Base-by-base conservation (phyloP, 768 basidiomycete species). In the Inosperma sp. region DNA sequence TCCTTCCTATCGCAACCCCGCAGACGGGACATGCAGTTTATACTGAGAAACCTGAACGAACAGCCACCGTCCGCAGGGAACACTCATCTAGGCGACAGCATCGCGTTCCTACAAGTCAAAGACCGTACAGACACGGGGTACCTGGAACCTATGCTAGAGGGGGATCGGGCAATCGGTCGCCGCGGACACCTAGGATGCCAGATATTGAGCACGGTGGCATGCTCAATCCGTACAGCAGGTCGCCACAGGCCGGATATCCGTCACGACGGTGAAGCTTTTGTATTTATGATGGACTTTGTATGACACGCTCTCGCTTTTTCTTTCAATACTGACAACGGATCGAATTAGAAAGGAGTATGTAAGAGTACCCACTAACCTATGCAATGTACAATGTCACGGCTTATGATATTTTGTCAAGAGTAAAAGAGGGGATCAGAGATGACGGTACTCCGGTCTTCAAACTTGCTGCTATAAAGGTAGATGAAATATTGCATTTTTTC, bases 191-290 rank as follows among this genome's bases (percentile, higher is more conserved):
- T 25, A 27, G 6, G 61, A 59, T 51, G 62, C 66, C 53, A 17
- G 68, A 70, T 49, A 67, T 73, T 25, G 72, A 73, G 54, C 70
- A 68, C 51, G 72, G 72, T 30, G 68, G 66, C 29, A 73, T 75
- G 72, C 62, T 68, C 45, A 73, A 75, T 52, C 72, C 74, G 1
- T 71, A 72, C 49, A 58, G 64, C 44, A 56, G 48, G 54, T 33
- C 61, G 17, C 63, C 61, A n/a, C n/a, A n/a, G n/a, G n/a, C n/a
- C 27, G 51, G 48, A 5, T 17, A 51, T 26, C 31, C 55, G 35
- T 51, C 58, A 42, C 58, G 55, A 35, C 47, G 52, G 51, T 55
- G 48, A 51, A 29, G 25, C 9, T 35, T 36, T 44, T 31, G 40
- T 56, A 53, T 46, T 55, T 51, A 48, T 36, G 49, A 42, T 52